Percentiles rank a stretch among this genome's conserved stretches.
These are phyloP conservation scores for Colletotrichum sp. DNA, from an alignment of 2,329 filamentous ascomycete species.

Conservation along the genomic window DNA sequence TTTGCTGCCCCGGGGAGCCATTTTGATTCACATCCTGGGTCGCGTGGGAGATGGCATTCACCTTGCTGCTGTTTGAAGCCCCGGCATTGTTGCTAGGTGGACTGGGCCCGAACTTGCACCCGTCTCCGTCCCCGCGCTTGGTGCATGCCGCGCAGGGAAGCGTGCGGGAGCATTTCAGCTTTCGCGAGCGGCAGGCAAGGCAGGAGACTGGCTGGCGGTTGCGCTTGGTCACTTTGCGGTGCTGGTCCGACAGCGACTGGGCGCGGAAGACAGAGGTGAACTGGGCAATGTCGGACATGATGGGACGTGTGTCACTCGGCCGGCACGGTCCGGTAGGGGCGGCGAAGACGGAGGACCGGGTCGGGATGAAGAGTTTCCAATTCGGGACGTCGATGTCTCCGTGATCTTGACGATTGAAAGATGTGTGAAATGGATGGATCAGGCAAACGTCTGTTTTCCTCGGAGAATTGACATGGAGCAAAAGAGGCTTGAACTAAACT, in stretches of 20 bases:
- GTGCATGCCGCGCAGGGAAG: slow-evolving; percentile 45
- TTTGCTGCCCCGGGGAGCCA: neutral
- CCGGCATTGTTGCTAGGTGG: neutral
- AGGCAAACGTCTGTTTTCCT: neutral
- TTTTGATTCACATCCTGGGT: neutral
- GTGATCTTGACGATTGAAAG: neutral
- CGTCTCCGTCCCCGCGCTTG: slow-evolving; percentile 38
- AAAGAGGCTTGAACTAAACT: neutral
- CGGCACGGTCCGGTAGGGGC: neutral
- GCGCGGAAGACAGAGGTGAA: slow-evolving; percentile 43
- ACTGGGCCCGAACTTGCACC: slow-evolving; percentile 35
- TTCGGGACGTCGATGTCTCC: neutral
- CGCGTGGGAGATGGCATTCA: neutral
- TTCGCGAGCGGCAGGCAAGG: slow-evolving; percentile 44
- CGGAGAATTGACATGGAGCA: neutral
- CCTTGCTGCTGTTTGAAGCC: neutral
- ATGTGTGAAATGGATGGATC: neutral
- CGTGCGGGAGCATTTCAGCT: slow-evolving; percentile 46
- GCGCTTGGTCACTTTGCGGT: slow-evolving; percentile 38
- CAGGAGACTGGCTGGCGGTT: slow-evolving; percentile 48
- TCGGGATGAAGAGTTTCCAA: neutral
- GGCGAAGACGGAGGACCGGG: neutral
- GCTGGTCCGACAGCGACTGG: slow-evolving; percentile 28
- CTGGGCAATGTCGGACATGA: slow-evolving; percentile 17
- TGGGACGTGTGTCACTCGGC: neutral